These are phyloP conservation scores for Phycomyces blakesleeanus DNA, from an alignment of 192 early-diverging fungal genomes.

Conservation along the genomic window DNA sequence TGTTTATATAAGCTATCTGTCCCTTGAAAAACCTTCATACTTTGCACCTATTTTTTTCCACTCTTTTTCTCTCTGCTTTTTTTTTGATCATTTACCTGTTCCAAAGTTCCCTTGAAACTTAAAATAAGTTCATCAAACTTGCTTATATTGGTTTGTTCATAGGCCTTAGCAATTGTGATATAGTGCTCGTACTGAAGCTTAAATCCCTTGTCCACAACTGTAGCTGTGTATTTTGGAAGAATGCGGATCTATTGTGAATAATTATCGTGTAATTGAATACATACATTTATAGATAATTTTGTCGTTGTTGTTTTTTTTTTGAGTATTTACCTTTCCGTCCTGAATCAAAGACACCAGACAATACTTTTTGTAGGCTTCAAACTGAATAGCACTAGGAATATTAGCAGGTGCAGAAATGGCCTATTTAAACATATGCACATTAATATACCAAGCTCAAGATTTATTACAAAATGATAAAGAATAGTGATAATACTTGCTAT, in stretches of 20 bases:
- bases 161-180: constrained; percentile 55
- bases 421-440: too few species aligned
- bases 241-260: constrained; percentile 21
- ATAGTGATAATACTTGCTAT: constrained; percentile 49
- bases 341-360: constrained; percentile 59
- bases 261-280: too few species aligned
- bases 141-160: constrained; percentile 43
- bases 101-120: constrained; percentile 34
- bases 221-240: constrained; percentile 53
- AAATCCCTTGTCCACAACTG: constrained; percentile 40
- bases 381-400: constrained; percentile 62
- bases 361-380: constrained; percentile 74
- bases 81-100: constrained; percentile 35
- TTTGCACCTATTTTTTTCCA: too few species aligned
- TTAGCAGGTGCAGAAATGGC: constrained; percentile 63
- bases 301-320: not conserved
- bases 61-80: too few species aligned
- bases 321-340: constrained; percentile 43
- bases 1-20: too few species aligned
- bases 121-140: constrained; percentile 42
- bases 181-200: constrained; percentile 46
- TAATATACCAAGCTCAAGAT: too few species aligned
- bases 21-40: too few species aligned
- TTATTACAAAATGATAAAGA: too few species aligned
- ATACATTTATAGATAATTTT: not conserved